Base-by-base conservation (phyloP, 2,329 filamentous ascomycete species). In the Thielaviopsis punctulata region DNA sequence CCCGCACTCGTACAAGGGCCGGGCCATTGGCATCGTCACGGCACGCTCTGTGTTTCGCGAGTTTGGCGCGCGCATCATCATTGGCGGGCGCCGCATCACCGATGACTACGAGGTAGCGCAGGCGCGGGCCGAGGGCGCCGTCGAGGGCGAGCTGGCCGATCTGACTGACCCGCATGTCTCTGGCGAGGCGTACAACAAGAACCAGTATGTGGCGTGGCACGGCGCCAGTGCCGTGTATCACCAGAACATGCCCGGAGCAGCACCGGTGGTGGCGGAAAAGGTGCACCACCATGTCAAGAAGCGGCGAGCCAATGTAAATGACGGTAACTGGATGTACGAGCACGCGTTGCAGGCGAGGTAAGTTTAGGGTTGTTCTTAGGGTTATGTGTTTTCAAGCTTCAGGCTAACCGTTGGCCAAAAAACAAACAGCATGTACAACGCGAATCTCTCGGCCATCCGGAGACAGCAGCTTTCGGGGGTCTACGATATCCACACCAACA, bases 151-250 rank as follows among this genome's bases (percentile, higher is more conserved):
- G 63, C 64, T 96, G 22, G 92, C 89, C 18, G 92, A 96, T 62
- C 90, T 90, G 0, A 83, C 88, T 55, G 92, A 98, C 65, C 75
- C 74, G 9, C 75, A 89, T 43, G 77, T 88, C 23, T 75, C 76
- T 8, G 85, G 83, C 39, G 84, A 93, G 63, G 74, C 81, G n/a
- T 98, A 98, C 73, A 95, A 98, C 72, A 88, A 90, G 69, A 98
- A 98, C 63, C 89, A 95, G 65, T 98, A 95, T 62, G 92, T 98
- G 24, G 92, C 92, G 24, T 98, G 92, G 92, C 89, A 95, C 64
- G 92, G 92, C 48, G 92, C 92, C 47, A 96, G 90, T 64, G 82
- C 86, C 39, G 92, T 98, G 22, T 98, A 98, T 64, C 88, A 96
- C 64, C 87, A 85, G 12, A 82, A 80, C 53, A 77, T 75, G 1